phyloP scores from a whole-genome alignment of 148 eudicot genomes.

The Rhododendron kiyosumense region DNA sequence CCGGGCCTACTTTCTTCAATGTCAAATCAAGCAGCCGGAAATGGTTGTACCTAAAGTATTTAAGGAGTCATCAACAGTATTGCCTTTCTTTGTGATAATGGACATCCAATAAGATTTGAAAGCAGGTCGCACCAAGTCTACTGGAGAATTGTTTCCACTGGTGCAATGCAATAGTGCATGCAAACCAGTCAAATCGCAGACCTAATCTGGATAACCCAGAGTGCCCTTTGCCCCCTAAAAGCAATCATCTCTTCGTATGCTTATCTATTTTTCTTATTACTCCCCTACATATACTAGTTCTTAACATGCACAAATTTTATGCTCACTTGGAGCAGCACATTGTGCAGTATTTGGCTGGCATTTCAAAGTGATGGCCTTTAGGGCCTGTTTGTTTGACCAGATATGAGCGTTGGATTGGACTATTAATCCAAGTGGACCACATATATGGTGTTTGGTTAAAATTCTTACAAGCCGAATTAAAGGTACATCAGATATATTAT shows the following conservation, averaged over 20 bases:
- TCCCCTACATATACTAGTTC: not conserved
- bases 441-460: no score
- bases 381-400: no score
- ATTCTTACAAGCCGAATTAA: no score
- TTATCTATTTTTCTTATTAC: not conserved
- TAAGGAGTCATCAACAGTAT: not conserved
- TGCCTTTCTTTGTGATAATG: not conserved
- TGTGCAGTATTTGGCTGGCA: not conserved
- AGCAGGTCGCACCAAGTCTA: not conserved
- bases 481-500: no score
- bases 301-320: not conserved
- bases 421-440: no score
- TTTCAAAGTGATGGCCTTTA: not conserved
- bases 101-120: not conserved
- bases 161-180: not conserved
- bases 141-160: not conserved
- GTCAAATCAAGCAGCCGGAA: not conserved
- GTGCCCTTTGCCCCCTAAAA: not conserved
- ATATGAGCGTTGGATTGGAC: no score
- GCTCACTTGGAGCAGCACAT: not conserved
- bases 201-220: not conserved
- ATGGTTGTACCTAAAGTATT: not conserved
- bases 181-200: not conserved
- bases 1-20: not conserved
- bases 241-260: not conserved